Conservation (phyloP, 257 asterid genomes). For the Cordia subcordata region DNA sequence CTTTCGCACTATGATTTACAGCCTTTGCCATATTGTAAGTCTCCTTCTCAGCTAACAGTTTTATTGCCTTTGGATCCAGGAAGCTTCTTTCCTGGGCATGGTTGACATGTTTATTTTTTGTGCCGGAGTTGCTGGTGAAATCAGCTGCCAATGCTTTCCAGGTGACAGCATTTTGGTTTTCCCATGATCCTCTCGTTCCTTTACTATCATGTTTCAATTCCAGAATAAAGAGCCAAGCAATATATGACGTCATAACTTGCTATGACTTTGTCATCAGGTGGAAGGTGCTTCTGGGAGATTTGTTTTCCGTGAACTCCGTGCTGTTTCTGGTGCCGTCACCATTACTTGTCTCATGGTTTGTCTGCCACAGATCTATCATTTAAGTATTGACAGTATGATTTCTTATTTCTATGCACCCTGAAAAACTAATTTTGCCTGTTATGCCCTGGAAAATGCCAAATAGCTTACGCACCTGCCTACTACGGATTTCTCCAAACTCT, state of each 20-base stretch:
- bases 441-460: neutral
- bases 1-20: slow-evolving; percentile 11
- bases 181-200: neutral
- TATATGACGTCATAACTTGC: slow-evolving; percentile 7
- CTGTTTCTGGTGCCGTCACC: slow-evolving; percentile 91
- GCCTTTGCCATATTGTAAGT: slow-evolving; percentile 9
- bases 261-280: slow-evolving; percentile 42
- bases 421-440: neutral
- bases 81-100: slow-evolving; percentile 99
- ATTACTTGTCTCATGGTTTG: slow-evolving; percentile 92
- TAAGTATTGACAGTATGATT: slow-evolving; percentile 7
- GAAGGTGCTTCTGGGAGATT: slow-evolving; percentile 57
- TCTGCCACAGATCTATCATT: slow-evolving; percentile 28
- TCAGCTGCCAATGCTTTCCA: slow-evolving; percentile 53
- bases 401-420: neutral
- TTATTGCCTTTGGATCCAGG: slow-evolving; percentile 47
- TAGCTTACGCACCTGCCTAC: too few relatives aligned
- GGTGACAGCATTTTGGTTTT: slow-evolving; percentile 36
- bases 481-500: neutral
- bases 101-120: slow-evolving; percentile 91
- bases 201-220: neutral
- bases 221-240: neutral
- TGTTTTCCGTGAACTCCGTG: slow-evolving; percentile 83
- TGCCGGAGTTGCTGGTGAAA: slow-evolving; percentile 88
- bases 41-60: slow-evolving; percentile 12